Evolutionary conservation across 345 rosid species (phyloP).

Genomic region (Salix viminalis): DNA sequence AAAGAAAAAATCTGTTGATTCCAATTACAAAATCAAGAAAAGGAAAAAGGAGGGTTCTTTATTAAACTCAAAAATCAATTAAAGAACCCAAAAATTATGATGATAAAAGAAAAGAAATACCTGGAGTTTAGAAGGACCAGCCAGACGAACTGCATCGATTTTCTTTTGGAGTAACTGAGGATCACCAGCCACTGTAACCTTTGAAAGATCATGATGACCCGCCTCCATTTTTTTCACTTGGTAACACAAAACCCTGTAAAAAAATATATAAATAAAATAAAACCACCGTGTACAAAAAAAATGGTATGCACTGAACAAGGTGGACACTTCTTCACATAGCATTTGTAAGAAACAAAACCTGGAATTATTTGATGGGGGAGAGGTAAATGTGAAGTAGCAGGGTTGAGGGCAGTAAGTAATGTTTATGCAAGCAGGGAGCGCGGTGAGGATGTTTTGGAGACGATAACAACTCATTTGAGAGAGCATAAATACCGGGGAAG

Average conservation of each 20-base stretch:
- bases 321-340: neutral
- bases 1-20: neutral
- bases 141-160: constrained; percentile 48
- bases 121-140: constrained; percentile 80
- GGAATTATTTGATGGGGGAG: neutral
- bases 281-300: neutral
- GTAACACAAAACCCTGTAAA: neutral
- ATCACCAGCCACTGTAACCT: constrained; percentile 36
- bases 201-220: constrained; percentile 19
- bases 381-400: neutral
- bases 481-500: neutral
- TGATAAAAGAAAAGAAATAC: constrained; percentile 20
- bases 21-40: neutral
- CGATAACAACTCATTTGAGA: constrained; percentile 1
- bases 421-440: neutral
- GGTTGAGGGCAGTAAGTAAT: neutral
- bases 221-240: constrained; percentile 4
- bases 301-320: neutral
- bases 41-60: neutral
- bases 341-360: neutral
- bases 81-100: neutral
- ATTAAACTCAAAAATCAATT: neutral
- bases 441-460: neutral
- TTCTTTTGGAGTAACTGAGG: constrained; percentile 42
- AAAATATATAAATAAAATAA: neutral